phyloP scores from a whole-genome alignment of 306 rosid genomes.

The Dryas octopetala region DNA sequence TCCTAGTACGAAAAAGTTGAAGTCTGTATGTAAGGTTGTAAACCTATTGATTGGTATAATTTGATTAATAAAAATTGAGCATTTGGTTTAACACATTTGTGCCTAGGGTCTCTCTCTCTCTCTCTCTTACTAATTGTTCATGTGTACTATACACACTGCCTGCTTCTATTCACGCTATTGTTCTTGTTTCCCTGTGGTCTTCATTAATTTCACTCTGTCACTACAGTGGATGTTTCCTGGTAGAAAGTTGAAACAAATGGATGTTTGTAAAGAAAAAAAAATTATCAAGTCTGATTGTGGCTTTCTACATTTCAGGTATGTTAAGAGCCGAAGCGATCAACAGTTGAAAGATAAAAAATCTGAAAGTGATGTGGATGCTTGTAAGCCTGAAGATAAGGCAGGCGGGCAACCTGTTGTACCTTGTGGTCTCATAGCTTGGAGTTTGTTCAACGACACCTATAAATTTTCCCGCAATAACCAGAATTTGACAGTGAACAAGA shows the following conservation, averaged over 20 bases:
- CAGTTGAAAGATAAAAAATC: conserved; percentile 54
- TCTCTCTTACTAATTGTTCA: neutral
- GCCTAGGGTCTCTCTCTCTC: neutral
- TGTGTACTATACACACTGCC: neutral
- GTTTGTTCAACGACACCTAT: conserved; percentile 93
- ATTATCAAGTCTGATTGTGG: neutral
- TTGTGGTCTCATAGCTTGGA: conserved; percentile 99
- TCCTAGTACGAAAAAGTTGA: neutral
- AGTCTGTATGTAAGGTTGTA: neutral
- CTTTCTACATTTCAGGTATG: conserved; percentile 58
- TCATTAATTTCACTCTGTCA: neutral
- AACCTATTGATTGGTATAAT: neutral
- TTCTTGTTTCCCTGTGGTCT: neutral
- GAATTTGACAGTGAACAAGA: conserved; percentile 59
- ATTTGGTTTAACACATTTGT: conserved; percentile 3
- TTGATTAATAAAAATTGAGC: neutral
- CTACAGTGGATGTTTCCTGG: neutral
- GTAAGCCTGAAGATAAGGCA: conserved; percentile 62
- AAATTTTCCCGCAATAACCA: conserved; percentile 43
- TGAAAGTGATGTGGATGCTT: conserved; percentile 30
- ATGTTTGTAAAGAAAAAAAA: neutral
- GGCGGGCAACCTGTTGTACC: conserved; percentile 59
- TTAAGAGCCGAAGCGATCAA: conserved; percentile 84
- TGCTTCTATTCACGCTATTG: neutral
- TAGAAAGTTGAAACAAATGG: neutral